A percentile compares a stretch with the other conserved stretches of the same genome.
Conservation (phyloP, 805 yeast genomes). For the Teunomyces barrocoloradensis region DNA sequence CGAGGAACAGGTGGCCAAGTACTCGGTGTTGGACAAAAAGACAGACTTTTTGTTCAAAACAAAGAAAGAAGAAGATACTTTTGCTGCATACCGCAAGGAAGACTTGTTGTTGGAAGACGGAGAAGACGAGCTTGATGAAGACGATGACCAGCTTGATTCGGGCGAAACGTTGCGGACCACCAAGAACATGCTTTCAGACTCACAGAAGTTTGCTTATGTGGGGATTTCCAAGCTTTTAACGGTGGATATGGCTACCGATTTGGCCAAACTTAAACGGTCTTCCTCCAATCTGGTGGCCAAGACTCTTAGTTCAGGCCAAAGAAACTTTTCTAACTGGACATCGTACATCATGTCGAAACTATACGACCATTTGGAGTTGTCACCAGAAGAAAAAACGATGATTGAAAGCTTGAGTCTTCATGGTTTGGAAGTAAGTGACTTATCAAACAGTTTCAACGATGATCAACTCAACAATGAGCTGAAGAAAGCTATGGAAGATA, state of each 20-base stretch:
- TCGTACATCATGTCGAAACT: constrained; percentile 65
- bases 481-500: constrained; percentile 6
- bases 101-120: constrained; percentile 13
- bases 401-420: constrained; percentile 82
- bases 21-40: constrained; percentile 47
- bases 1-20: constrained; percentile 80
- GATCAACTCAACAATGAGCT: constrained; percentile 7
- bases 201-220: constrained; percentile 88
- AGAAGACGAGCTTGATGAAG: constrained; percentile 27
- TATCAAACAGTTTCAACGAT: constrained; percentile 57
- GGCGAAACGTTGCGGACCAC: constrained; percentile 75
- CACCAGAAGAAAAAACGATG: constrained; percentile 78
- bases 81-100: constrained; percentile 13
- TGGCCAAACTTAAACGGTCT: constrained; percentile 57
- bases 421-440: constrained; percentile 73
- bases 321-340: constrained; percentile 83
- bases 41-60: constrained; percentile 51
- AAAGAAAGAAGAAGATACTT: constrained; percentile 17
- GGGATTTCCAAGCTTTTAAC: constrained; percentile 76
- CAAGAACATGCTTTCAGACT: constrained; percentile 72
- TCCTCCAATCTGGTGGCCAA: constrained; percentile 55
- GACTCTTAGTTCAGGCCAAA: constrained; percentile 64
- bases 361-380: constrained; percentile 77
- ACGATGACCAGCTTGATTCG: constrained; percentile 45
- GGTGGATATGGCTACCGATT: constrained; percentile 77